Evolutionary conservation across 192 early-diverging fungal species (phyloP), one percentile per base, ranked within the genome.

Genomic region (Entomortierella lignicola): DNA sequence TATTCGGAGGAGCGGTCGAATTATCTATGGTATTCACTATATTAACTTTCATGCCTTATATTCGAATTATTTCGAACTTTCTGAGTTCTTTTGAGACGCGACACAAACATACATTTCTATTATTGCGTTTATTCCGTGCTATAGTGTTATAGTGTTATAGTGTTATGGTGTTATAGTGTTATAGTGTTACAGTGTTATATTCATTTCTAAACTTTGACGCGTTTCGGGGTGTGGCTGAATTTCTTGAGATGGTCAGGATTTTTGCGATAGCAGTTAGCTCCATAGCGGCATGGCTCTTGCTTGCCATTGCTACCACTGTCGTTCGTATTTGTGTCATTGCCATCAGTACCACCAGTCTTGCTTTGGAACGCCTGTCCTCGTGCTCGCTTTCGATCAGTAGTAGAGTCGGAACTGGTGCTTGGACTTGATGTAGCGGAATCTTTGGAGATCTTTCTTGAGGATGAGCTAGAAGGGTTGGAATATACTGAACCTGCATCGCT

Each of bases 181-280:
- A 23, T 58, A 11, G 32, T 12, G 55, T 56, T 32, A 6, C 31
- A 11, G 31, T 13, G 55, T 56, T 18, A 6, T 17, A 7, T 6
- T 51, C 8, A 7, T 51, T 25, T 64, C 23, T 54, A 71, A 13
- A 29, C 59, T 34, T 30, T 72, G 25, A 43, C 32, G 15, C 53
- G 58, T 55, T 77, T 77, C 17, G 47, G 12, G 52, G 73, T 66
- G 52, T 77, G 73, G 26, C 66, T 64, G 30, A 53, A 77, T 25
- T 77, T 60, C 7, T 77, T 69, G 48, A 69, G 61, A 23, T 77
- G 73, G 39, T 77, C 73, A 0, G 73, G 73, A 31, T 77, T 77
- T 43, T 60, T 55, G n/a, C 73, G 66, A 32, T 77, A 77, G 29
- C 73, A 77, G 48, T 32, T 69, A 23, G 73, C 52, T 20, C 73